These are phyloP conservation scores for Malus hybrid DNA, from an alignment of 331 rosid species.

Conservation along the genomic window DNA sequence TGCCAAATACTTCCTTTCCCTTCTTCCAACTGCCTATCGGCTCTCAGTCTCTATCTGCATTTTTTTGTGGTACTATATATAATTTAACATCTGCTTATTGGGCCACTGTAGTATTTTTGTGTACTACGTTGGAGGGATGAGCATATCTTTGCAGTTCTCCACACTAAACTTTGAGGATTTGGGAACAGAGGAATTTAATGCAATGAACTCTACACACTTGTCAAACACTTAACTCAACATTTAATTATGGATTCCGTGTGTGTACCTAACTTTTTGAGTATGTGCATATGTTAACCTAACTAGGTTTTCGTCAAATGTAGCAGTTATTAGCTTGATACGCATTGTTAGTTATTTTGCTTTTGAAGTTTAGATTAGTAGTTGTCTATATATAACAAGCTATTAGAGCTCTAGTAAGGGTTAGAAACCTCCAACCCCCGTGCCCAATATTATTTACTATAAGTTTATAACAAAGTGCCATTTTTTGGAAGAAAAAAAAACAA, in stretches of 20 bases:
- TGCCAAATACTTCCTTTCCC: neutral
- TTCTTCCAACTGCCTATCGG: constrained; percentile 5
- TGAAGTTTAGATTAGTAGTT: too few relatives aligned
- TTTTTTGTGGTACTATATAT: neutral
- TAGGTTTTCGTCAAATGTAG: neutral
- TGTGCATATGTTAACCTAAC: neutral
- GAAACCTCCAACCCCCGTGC: neutral
- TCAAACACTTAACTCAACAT: neutral
- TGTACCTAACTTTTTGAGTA: neutral
- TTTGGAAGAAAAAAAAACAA: too few relatives aligned
- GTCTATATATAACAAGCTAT: too few relatives aligned
- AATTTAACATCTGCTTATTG: neutral
- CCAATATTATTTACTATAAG: neutral
- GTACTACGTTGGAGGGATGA: neutral
- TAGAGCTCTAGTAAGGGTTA: neutral
- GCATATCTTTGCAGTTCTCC: neutral
- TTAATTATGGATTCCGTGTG: neutral
- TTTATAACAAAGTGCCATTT: too few relatives aligned
- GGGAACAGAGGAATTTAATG: neutral
- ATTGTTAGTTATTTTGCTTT: too few relatives aligned
- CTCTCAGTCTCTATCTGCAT: neutral
- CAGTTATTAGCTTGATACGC: neutral
- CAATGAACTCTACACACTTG: neutral
- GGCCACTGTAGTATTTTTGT: neutral
- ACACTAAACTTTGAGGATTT: neutral